Base-by-base conservation (phyloP, 208 protist genomes). In the Herpetomonas tarakana region DNA sequence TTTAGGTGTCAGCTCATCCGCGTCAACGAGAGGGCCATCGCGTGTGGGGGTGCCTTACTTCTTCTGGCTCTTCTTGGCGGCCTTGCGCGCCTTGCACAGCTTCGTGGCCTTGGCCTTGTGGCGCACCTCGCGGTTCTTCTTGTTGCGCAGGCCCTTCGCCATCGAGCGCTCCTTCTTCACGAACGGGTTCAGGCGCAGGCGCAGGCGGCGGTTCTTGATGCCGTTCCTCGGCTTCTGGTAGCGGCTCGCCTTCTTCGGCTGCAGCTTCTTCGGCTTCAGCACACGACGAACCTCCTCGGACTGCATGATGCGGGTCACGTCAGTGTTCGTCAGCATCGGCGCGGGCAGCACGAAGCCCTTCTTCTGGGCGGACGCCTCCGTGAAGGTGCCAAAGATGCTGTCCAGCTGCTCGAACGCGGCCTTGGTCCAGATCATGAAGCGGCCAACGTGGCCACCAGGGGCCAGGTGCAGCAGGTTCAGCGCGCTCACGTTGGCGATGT, bases 351-450 rank as follows among this genome's bases (percentile, higher is more conserved):
- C 58, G 70, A 86, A 92, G 67, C 81, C 81, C 70, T 80, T 80
- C 94, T 99, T 99, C 50, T 88, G 58, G 19, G 73, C 38, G 21
- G 97, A 97, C 3, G 57, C 58, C 57, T 82, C 74, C 52, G 60
- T 76, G 68, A 85, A 84, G 29, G 96, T 98, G 63, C 97, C 98
- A 68, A 96, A 99, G 77, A 99, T 72, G n/a, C 46, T 45, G 79
- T 99, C 94, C 24, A 99, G 91, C 75, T 90, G 81, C 65, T 97
- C 83, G 79, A 99, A 99, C 29, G 99, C 99, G 73, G 63, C 71
- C 78, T 99, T 77, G 62, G 98, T 98, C 99, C 99, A 99, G 83
- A 99, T 97, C 81, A 98, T 71, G 73, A 99, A 99, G 78, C 99
- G 93, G 78, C 99, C 99, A 9, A 99, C 55, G 83, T 99, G 98